These are phyloP conservation scores for Ammopiptanthus mongolicus DNA, from an alignment of 306 rosid species.

Conservation along the genomic window DNA sequence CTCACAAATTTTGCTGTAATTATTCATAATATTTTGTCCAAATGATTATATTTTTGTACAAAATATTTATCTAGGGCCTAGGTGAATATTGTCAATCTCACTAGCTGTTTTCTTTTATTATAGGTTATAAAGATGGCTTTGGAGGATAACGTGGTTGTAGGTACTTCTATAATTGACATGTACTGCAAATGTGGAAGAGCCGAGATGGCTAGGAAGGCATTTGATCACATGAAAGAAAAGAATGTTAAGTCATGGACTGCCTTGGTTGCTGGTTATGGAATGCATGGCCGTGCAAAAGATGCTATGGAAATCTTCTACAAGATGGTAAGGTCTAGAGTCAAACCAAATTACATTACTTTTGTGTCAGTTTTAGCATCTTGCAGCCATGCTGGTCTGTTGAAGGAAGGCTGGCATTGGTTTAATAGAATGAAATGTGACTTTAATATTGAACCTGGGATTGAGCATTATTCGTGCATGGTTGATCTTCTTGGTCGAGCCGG, in stretches of 20 bases:
- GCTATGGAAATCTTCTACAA: slow-evolving; percentile 54
- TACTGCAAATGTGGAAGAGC: slow-evolving; percentile 71
- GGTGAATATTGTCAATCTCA: slow-evolving; percentile 1
- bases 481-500: slow-evolving; percentile 83
- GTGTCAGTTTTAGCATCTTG: slow-evolving; percentile 71
- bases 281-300: slow-evolving; percentile 65
- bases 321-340: slow-evolving; percentile 49
- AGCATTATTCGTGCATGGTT: slow-evolving; percentile 77
- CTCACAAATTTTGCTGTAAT: background rate
- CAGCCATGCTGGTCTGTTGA: slow-evolving; percentile 69
- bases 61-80: background rate
- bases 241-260: slow-evolving; percentile 77
- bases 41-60: background rate
- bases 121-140: slow-evolving; percentile 64
- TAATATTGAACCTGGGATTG: slow-evolving; percentile 61
- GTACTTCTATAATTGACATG: slow-evolving; percentile 73
- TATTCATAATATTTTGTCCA: background rate
- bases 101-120: slow-evolving; percentile 6
- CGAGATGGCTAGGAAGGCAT: slow-evolving; percentile 67
- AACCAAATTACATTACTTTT: slow-evolving; percentile 62
- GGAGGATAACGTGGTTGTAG: slow-evolving; percentile 59
- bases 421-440: slow-evolving; percentile 51
- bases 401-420: slow-evolving; percentile 83
- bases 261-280: slow-evolving; percentile 75
- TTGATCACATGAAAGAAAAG: slow-evolving; percentile 59